Percentiles rank a stretch among this genome's conserved stretches.
Conservation (phyloP, 2,329 filamentous ascomycete genomes). For the Fusarium sp. region DNA sequence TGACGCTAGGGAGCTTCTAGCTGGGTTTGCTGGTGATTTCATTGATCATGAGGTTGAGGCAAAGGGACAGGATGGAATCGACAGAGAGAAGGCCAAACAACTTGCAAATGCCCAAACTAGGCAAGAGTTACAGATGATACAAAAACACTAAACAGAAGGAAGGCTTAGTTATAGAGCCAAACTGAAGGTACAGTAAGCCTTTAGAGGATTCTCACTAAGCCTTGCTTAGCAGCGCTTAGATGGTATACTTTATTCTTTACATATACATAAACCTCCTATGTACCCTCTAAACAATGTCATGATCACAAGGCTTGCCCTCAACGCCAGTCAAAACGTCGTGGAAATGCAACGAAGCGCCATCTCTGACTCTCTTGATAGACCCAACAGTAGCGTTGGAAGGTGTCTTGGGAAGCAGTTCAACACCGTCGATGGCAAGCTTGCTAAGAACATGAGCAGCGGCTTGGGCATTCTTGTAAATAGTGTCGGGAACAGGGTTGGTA, state of each 20-base stretch:
- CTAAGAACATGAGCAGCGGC: conserved; percentile 62
- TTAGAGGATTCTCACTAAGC: too few species aligned
- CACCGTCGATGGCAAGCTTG: conserved; percentile 41
- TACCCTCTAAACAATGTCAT: conserved; percentile 38
- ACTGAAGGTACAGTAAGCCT: too few species aligned
- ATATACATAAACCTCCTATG: background rate
- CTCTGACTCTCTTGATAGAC: conserved; percentile 31
- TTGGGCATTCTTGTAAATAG: conserved; percentile 46
- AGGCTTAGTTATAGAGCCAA: too few species aligned
- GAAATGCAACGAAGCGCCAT: conserved; percentile 36
- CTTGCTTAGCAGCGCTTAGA: too few species aligned
- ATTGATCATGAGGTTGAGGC: too few species aligned
- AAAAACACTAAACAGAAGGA: too few species aligned
- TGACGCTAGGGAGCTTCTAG: too few species aligned
- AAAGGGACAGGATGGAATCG: too few species aligned
- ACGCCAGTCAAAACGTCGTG: conserved; percentile 24
- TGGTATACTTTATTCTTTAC: background rate
- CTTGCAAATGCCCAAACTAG: too few species aligned
- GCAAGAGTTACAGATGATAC: too few species aligned
- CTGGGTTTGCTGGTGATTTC: too few species aligned
- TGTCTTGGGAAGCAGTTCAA: conserved; percentile 42
- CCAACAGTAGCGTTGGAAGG: conserved; percentile 33
- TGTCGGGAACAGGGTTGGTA: conserved; percentile 53
- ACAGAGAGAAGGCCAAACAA: too few species aligned
- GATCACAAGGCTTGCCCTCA: conserved; percentile 40